Percentiles rank a stretch among this genome's conserved stretches.
These are phyloP conservation scores for Arabidopsis suecica DNA, from an alignment of 345 rosid species.

Conservation along the genomic window DNA sequence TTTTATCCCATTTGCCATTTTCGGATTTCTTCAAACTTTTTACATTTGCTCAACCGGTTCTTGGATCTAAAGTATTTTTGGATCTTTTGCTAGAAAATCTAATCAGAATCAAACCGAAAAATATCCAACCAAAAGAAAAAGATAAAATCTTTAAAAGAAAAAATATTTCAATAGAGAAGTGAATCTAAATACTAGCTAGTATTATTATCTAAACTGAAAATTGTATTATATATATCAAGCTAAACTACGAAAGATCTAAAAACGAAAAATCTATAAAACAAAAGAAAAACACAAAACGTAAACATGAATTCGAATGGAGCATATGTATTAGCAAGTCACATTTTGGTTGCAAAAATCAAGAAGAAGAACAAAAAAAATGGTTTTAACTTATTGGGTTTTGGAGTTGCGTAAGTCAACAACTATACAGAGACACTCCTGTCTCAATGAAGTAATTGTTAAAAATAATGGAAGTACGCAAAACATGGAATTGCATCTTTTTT, in stretches of 20 bases:
- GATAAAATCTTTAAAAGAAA: too few relatives aligned
- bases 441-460: conserved; percentile 7
- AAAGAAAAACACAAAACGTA: neutral
- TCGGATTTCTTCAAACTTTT: conserved; percentile 9
- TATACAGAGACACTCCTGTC: conserved; percentile 18
- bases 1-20: conserved; percentile 19
- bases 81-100: neutral
- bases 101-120: neutral
- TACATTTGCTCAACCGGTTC: neutral
- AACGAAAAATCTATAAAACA: neutral
- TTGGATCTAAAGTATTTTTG: neutral
- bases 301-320: neutral
- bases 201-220: neutral
- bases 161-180: neutral
- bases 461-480: conserved; percentile 40
- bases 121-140: neutral
- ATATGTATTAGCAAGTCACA: neutral
- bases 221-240: neutral
- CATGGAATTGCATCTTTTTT: conserved; percentile 6
- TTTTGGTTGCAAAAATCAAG: conserved; percentile 27
- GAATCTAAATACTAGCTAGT: neutral
- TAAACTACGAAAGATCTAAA: neutral
- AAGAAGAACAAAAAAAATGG: neutral
- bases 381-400: conserved; percentile 26
- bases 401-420: conserved; percentile 41